These are phyloP conservation scores for Eucalyptus microcorys DNA, from an alignment of 345 rosid species.

Conservation along the genomic window DNA sequence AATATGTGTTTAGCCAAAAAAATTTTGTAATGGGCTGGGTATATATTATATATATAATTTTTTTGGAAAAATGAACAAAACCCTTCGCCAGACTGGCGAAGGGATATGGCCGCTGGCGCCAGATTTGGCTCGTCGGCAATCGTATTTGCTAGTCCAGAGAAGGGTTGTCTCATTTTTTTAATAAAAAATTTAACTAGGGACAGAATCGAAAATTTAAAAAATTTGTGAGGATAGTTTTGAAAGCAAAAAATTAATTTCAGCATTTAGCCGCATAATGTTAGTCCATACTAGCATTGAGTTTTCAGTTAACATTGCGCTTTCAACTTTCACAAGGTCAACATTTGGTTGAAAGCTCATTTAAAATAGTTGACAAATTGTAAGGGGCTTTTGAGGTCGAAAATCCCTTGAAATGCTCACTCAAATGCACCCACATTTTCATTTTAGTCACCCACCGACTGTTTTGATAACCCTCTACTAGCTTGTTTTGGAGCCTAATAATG, in stretches of 20 bases:
- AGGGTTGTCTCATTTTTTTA: no score
- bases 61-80: no score
- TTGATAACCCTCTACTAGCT: background rate
- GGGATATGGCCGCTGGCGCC: fast-evolving
- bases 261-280: no score
- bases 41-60: no score
- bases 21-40: fast-evolving
- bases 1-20: background rate
- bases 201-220: no score
- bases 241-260: no score
- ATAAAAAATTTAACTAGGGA: fast-evolving
- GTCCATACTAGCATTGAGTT: fast-evolving
- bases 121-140: fast-evolving
- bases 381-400: fast-evolving
- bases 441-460: fast-evolving
- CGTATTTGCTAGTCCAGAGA: fast-evolving
- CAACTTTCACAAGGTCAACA: fast-evolving
- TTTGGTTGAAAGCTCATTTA: no score
- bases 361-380: fast-evolving
- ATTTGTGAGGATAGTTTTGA: no score
- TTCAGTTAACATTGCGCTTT: no score
- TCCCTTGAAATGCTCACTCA: fast-evolving
- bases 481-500: background rate
- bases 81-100: fast-evolving
- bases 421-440: background rate